Evolutionary conservation across 331 rosid species (phyloP).

Genomic region (Saraca asoca): DNA sequence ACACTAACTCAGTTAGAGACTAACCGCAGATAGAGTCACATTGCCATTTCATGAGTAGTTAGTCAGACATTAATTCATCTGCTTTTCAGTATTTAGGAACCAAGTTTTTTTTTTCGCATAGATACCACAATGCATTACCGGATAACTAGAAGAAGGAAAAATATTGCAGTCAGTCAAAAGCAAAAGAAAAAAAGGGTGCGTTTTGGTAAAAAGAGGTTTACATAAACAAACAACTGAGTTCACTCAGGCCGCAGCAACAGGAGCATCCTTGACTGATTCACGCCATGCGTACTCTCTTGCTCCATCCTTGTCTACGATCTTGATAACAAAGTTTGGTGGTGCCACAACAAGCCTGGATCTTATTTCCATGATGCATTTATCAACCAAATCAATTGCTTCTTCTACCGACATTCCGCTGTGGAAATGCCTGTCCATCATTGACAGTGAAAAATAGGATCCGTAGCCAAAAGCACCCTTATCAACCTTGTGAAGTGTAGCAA

Average conservation of each 20-base stretch:
- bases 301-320: slow-evolving; percentile 92
- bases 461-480: slow-evolving; percentile 97
- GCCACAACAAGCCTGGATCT: slow-evolving; percentile 70
- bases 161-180: neutral
- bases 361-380: slow-evolving; percentile 76
- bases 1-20: too few species aligned
- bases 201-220: slow-evolving; percentile 1
- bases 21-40: neutral
- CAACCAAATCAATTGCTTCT: slow-evolving; percentile 66
- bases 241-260: slow-evolving; percentile 55
- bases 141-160: neutral
- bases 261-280: slow-evolving; percentile 62
- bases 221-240: slow-evolving; percentile 1
- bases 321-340: slow-evolving; percentile 84
- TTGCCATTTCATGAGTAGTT: slow-evolving; percentile 15
- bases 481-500: slow-evolving; percentile 97
- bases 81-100: slow-evolving; percentile 28
- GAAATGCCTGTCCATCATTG: slow-evolving; percentile 94
- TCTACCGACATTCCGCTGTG: slow-evolving; percentile 82
- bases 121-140: slow-evolving; percentile 18
- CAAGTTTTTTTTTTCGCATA: slow-evolving; percentile 20
- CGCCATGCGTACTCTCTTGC: slow-evolving; percentile 94
- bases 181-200: neutral
- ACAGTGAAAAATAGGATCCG: slow-evolving; percentile 84
- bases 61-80: slow-evolving; percentile 22